phyloP scores from a whole-genome alignment of 2,329 filamentous ascomycete species.

The Neophaeococcomyces aloes region DNA sequence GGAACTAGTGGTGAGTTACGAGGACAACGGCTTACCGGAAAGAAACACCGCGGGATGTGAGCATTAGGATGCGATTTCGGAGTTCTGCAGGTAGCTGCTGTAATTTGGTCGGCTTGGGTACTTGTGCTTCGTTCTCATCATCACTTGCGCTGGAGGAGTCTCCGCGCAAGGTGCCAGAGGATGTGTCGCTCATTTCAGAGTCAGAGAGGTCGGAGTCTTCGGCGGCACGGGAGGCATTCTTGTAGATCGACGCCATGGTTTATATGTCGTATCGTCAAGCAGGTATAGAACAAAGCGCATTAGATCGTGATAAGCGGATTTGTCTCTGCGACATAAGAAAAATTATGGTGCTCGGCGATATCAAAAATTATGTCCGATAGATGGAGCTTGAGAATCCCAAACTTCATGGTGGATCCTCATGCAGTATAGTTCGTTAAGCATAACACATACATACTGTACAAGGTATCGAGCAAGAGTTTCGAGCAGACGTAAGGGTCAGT shows the following conservation, averaged over 20 bases:
- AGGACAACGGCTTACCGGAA: slow-evolving; percentile 49
- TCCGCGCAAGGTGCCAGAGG: slow-evolving; percentile 33
- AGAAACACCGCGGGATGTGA: slow-evolving; percentile 87
- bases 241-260: slow-evolving; percentile 48
- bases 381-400: too few relatives aligned
- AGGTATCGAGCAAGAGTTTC: too few relatives aligned
- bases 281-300: too few relatives aligned
- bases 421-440: too few relatives aligned
- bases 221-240: slow-evolving; percentile 31
- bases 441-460: too few relatives aligned
- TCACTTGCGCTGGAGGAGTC: slow-evolving; percentile 24
- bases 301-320: too few relatives aligned
- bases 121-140: slow-evolving; percentile 53
- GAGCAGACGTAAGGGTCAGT: too few relatives aligned
- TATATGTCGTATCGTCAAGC: neutral
- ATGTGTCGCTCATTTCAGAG: slow-evolving; percentile 22
- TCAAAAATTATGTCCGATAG: too few relatives aligned
- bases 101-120: neutral
- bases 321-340: too few relatives aligned
- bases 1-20: slow-evolving; percentile 14
- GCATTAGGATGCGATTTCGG: slow-evolving; percentile 62
- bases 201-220: slow-evolving; percentile 19
- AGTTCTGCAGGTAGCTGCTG: slow-evolving; percentile 23
- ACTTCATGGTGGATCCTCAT: too few relatives aligned
- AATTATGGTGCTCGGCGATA: too few relatives aligned